These are phyloP conservation scores for Candida cerambycidarum DNA, from an alignment of 805 yeast species.

Conservation along the genomic window DNA sequence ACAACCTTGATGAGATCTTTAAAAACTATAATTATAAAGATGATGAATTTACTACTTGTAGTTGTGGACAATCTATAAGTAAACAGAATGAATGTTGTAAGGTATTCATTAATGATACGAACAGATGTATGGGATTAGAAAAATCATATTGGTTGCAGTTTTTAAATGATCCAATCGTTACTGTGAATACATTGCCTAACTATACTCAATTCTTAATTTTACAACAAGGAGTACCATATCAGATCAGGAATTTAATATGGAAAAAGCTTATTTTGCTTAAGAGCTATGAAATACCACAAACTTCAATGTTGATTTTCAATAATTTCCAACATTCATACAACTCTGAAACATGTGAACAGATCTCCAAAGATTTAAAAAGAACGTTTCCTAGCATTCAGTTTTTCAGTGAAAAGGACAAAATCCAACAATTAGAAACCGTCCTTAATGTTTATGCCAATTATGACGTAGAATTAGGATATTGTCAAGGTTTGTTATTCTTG, in stretches of 20 bases:
- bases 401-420: slow-evolving; percentile 46
- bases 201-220: slow-evolving; percentile 45
- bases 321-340: slow-evolving; percentile 46
- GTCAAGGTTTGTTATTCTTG: slow-evolving; percentile 65
- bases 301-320: slow-evolving; percentile 30
- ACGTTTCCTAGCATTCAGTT: slow-evolving; percentile 57
- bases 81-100: slow-evolving; percentile 24
- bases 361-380: slow-evolving; percentile 57
- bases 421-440: slow-evolving; percentile 49
- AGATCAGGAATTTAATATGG: slow-evolving; percentile 47
- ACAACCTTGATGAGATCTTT: slow-evolving; percentile 18
- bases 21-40: slow-evolving; percentile 21
- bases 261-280: slow-evolving; percentile 34
- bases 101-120: slow-evolving; percentile 19
- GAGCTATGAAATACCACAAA: slow-evolving; percentile 31
- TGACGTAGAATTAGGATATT: slow-evolving; percentile 65
- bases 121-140: slow-evolving; percentile 28
- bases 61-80: slow-evolving; percentile 26
- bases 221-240: slow-evolving; percentile 46
- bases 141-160: slow-evolving; percentile 46
- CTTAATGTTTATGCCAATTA: slow-evolving; percentile 63
- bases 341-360: slow-evolving; percentile 41
- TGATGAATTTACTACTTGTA: slow-evolving; percentile 36
- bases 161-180: slow-evolving; percentile 43
- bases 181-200: slow-evolving; percentile 47